Conservation (phyloP, 2,329 filamentous ascomycete genomes). For the Nakataea oryzae region DNA sequence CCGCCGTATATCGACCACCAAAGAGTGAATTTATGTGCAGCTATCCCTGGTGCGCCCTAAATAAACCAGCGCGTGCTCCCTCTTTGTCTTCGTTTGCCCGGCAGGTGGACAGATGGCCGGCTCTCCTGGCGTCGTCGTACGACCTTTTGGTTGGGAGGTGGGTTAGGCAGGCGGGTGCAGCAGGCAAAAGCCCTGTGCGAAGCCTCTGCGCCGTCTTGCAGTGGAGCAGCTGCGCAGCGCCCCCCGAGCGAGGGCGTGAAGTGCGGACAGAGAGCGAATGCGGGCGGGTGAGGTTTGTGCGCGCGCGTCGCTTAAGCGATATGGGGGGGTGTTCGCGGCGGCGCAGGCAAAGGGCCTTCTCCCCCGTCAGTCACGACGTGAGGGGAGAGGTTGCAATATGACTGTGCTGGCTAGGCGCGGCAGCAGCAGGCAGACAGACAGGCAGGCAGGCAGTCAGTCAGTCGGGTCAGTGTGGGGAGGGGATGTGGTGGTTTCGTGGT, state of each 20-base stretch:
- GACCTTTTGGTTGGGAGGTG: too few species aligned
- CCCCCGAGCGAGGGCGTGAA: too few species aligned
- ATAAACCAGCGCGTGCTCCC: neutral
- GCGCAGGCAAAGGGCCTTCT: neutral
- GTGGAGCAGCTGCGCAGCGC: too few species aligned
- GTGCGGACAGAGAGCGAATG: too few species aligned
- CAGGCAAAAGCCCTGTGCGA: neutral
- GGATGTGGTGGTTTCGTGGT: neutral
- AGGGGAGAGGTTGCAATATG: neutral
- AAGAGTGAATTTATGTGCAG: neutral
- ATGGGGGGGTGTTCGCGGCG: too few species aligned
- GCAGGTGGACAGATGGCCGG: too few species aligned
- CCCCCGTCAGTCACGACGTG: neutral
- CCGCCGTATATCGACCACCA: neutral
- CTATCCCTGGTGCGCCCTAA: neutral
- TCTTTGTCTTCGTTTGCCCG: too few species aligned
- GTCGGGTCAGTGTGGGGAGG: neutral
- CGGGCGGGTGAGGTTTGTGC: too few species aligned
- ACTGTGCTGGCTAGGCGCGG: neutral
- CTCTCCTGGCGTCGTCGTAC: too few species aligned
- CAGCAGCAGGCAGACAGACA: too few species aligned
- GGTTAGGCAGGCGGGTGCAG: neutral
- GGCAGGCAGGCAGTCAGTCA: too few species aligned
- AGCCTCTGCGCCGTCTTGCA: neutral
- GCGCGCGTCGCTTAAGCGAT: too few species aligned